Conservation (phyloP, 768 basidiomycete species). For the Roridomyces roridus region DNA sequence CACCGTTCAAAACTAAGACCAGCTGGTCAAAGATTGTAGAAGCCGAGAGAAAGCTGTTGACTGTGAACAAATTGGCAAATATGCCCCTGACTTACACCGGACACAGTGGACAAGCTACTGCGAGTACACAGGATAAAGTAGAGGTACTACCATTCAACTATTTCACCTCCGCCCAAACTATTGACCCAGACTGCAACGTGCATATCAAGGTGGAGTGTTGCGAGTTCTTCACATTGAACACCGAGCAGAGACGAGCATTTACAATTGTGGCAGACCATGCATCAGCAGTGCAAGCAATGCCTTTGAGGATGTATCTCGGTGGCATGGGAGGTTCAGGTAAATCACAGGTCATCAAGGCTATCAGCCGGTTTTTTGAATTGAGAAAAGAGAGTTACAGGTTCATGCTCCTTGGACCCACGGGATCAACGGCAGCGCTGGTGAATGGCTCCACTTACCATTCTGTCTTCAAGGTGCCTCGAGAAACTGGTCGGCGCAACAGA, state of each 20-base stretch:
- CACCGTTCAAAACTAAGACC: not conserved
- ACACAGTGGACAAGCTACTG: too few species aligned
- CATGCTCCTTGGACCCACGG: constrained; percentile 30
- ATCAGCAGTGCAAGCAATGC: not conserved
- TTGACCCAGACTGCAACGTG: too few species aligned
- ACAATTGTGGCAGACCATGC: constrained; percentile 33
- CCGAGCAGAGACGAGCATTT: constrained; percentile 36
- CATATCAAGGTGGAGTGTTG: too few species aligned
- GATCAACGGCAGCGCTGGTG: constrained; percentile 27
- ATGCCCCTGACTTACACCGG: not conserved
- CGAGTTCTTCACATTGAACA: constrained; percentile 33
- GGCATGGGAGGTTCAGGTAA: constrained; percentile 37
- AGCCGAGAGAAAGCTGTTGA: not conserved
- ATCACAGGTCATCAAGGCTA: constrained; percentile 26
- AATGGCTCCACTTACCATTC: constrained; percentile 34
- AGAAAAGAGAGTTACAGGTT: constrained; percentile 15
- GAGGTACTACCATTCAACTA: constrained; percentile 4
- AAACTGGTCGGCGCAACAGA: not conserved
- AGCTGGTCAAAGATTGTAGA: not conserved
- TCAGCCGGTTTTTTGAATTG: constrained; percentile 18
- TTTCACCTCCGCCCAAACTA: too few species aligned
- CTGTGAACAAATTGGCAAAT: not conserved
- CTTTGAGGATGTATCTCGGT: constrained; percentile 34
- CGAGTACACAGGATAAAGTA: not conserved
- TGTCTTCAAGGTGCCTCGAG: constrained; percentile 23